Percentiles rank a stretch among this genome's conserved stretches.
phyloP scores from a whole-genome alignment of 306 rosid species.

The Glycine latifolia region DNA sequence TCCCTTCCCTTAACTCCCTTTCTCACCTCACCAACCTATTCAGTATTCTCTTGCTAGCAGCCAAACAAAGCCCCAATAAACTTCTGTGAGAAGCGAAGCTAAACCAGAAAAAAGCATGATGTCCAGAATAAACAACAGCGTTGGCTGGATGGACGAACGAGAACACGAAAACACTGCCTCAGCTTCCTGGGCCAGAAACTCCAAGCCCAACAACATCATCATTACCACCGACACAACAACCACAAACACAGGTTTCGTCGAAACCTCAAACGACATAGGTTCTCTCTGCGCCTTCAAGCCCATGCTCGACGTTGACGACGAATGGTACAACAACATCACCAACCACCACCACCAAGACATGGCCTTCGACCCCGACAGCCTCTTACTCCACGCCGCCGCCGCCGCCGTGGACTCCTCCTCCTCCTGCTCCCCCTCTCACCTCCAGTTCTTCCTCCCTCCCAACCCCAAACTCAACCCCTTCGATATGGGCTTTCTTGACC shows the following conservation, averaged over 20 bases:
- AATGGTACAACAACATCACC: conserved; percentile 63
- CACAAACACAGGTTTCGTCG: neutral
- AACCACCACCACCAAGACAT: conserved; percentile 47
- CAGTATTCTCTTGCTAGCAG: no score
- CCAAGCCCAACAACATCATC: conserved; percentile 29
- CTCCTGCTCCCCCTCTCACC: conserved; percentile 60
- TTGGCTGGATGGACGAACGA: conserved; percentile 62
- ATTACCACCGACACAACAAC: neutral
- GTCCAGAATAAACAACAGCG: conserved; percentile 59
- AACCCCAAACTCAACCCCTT: conserved; percentile 66
- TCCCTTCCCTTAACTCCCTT: neutral
- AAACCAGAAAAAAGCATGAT: conserved; percentile 52
- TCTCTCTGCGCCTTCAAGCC: conserved; percentile 70
- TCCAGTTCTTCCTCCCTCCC: conserved; percentile 65
- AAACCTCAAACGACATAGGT: conserved; percentile 46
- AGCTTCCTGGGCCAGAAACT: conserved; percentile 57
- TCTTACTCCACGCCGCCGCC: conserved; percentile 62
- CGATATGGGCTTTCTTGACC: conserved; percentile 67
- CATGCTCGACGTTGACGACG: conserved; percentile 68
- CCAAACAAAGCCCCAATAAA: no score
- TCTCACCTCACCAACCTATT: neutral
- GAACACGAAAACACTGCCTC: conserved; percentile 52
- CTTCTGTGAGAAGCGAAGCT: neutral
- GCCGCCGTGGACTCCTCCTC: conserved; percentile 68
- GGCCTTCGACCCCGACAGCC: conserved; percentile 53